Percentiles rank a stretch among this genome's conserved stretches.
phyloP scores from a whole-genome alignment of 2,329 filamentous ascomycete species.

The Colletotrichum gloeosporioides region DNA sequence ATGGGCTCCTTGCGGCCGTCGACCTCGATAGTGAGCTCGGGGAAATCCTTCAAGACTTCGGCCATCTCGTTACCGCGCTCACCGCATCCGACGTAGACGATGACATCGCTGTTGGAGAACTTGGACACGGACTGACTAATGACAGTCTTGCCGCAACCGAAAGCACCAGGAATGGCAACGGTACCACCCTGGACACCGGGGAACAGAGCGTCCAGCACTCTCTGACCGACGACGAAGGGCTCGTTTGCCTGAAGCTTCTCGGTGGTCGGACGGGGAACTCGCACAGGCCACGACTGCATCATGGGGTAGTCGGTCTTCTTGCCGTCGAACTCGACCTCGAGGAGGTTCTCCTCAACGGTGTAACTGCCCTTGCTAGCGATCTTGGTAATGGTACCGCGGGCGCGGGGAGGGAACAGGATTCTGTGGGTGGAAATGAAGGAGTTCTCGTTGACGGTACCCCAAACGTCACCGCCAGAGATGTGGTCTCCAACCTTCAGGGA shows the following conservation, averaged over 20 bases:
- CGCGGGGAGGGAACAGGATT: conserved; percentile 89
- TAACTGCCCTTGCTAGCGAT: conserved; percentile 91
- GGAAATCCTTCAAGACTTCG: conserved; percentile 99
- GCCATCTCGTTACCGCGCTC: conserved; percentile 99
- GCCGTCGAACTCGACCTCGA: conserved; percentile 97
- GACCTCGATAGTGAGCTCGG: conserved; percentile 93
- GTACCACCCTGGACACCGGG: conserved; percentile 96
- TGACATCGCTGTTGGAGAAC: conserved; percentile 99
- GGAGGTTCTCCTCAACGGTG: conserved; percentile 90
- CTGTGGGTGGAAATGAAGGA: conserved; percentile 92
- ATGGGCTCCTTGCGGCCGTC: conserved; percentile 96
- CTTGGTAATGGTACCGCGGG: conserved; percentile 88
- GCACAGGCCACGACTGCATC: conserved; percentile 99
- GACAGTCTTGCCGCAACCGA: conserved; percentile 99
- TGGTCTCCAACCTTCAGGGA: conserved; percentile 94
- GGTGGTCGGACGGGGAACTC: conserved; percentile 88
- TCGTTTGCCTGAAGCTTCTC: conserved; percentile 90
- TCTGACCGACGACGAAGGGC: conserved; percentile 95
- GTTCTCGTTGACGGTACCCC: conserved; percentile 95
- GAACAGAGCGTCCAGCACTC: conserved; percentile 95
- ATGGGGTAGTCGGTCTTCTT: conserved; percentile 93
- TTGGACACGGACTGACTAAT: conserved; percentile 99
- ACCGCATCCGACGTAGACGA: conserved; percentile 91
- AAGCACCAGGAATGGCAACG: conserved; percentile 96
- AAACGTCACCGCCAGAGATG: conserved; percentile 95